phyloP scores from a whole-genome alignment of 345 rosid species.

The Theobroma cacao region DNA sequence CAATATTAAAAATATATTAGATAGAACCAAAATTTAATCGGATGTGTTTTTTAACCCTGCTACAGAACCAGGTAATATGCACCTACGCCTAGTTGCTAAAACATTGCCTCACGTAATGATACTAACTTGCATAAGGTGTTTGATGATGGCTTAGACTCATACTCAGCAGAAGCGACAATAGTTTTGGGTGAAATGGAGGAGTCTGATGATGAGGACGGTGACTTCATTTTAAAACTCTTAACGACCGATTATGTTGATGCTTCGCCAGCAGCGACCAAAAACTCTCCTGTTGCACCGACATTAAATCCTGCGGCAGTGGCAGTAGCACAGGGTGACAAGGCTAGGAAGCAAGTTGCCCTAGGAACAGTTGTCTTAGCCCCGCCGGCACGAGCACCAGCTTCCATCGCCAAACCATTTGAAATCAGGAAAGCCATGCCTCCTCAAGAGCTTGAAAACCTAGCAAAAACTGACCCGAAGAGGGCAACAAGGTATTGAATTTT shows the following conservation, averaged over 20 bases:
- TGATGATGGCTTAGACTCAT: not conserved
- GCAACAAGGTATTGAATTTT: not conserved
- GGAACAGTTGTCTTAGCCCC: too few species aligned
- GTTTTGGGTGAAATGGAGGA: not conserved
- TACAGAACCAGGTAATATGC: too few species aligned
- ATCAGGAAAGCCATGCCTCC: not conserved
- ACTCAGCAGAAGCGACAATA: not conserved
- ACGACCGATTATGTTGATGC: too few species aligned
- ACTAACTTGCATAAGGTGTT: not conserved
- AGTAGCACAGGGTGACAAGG: too few species aligned
- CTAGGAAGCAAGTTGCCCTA: too few species aligned
- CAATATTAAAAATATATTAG: too few species aligned
- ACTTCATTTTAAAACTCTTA: not conserved
- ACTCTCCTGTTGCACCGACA: not conserved
- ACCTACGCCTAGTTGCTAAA: too few species aligned
- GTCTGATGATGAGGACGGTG: not conserved
- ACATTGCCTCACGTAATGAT: too few species aligned
- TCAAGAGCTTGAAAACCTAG: not conserved
- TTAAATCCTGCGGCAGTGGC: not conserved
- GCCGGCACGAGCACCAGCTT: too few species aligned
- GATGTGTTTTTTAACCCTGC: too few species aligned
- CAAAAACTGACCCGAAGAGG: not conserved
- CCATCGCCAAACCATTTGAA: too few species aligned
- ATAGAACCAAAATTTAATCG: too few species aligned
- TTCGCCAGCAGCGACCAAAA: not conserved